phyloP scores from a whole-genome alignment of 2,329 filamentous ascomycete species.

The Colletotrichum simmondsii region DNA sequence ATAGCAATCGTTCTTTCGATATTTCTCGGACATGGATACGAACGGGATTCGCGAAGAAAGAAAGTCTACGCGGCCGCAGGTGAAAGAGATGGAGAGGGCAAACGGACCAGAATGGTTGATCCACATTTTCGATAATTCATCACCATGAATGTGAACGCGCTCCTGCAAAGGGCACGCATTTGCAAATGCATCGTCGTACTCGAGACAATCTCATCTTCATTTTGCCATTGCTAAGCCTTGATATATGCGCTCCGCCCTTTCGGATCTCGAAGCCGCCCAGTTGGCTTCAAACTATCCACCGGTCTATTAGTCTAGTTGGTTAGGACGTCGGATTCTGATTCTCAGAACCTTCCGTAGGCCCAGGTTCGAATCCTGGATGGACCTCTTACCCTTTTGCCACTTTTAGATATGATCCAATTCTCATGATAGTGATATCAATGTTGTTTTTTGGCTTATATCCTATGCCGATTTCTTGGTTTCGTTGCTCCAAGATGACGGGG shows the following conservation, averaged over 20 bases:
- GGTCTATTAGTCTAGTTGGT: slow-evolving; percentile 36
- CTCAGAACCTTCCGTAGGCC: slow-evolving; percentile 27
- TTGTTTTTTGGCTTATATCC: too few relatives aligned
- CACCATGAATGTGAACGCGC: background rate
- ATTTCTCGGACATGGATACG: background rate
- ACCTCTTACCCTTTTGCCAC: background rate
- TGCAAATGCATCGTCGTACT: background rate
- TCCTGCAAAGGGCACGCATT: background rate
- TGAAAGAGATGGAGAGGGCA: background rate
- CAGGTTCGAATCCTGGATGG: slow-evolving; percentile 36
- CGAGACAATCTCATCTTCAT: too few relatives aligned
- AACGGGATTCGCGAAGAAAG: background rate
- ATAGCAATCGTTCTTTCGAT: background rate
- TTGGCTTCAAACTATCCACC: fast-evolving
- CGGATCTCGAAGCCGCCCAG: fast-evolving
- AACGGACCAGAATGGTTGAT: background rate
- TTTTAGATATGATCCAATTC: background rate
- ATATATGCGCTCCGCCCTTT: fast-evolving
- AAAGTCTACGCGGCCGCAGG: background rate
- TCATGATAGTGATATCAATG: too few relatives aligned
- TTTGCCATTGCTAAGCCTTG: fast-evolving
- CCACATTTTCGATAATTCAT: background rate
- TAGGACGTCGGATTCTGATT: slow-evolving; percentile 35
- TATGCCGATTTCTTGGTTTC: too few relatives aligned
- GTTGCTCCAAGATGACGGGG: too few relatives aligned